phyloP scores from a whole-genome alignment of 1,284 basidiomycete genomes.

The Thecaphora frezii region DNA sequence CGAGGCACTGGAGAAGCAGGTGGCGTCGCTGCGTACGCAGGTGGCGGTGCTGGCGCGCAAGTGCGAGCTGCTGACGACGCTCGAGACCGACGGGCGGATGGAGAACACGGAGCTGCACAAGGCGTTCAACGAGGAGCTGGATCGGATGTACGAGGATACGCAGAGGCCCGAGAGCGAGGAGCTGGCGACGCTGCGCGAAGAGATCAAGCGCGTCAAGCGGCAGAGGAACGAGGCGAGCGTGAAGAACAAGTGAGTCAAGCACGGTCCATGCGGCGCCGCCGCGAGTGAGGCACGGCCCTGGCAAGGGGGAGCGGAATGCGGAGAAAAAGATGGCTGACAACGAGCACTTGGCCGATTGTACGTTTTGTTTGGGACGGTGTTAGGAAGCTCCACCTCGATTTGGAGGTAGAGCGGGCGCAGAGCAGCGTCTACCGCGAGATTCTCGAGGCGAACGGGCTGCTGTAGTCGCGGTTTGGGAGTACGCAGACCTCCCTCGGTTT shows the following conservation, averaged over 20 bases:
- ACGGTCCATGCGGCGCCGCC: too few relatives aligned
- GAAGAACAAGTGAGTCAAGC: conserved; percentile 27
- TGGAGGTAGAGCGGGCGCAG: conserved; percentile 19
- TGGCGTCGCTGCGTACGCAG: conserved; percentile 6
- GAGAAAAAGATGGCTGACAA: too few relatives aligned
- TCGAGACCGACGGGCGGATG: conserved; percentile 51
- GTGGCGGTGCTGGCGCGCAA: conserved; percentile 39
- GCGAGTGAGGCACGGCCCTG: too few relatives aligned
- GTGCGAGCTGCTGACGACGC: conserved; percentile 43
- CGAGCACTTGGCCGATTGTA: background rate
- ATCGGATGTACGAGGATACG: conserved; percentile 51
- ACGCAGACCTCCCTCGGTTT: too few relatives aligned
- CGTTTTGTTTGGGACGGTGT: background rate
- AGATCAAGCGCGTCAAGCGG: conserved; percentile 37
- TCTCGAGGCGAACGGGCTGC: conserved; percentile 19
- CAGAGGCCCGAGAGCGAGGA: conserved; percentile 46
- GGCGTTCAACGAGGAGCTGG: conserved; percentile 57
- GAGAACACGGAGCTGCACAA: conserved; percentile 57
- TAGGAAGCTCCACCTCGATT: conserved; percentile 23
- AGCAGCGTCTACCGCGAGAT: conserved; percentile 12
- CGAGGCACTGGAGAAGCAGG: background rate
- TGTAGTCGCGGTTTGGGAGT: too few relatives aligned
- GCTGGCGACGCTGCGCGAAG: conserved; percentile 29
- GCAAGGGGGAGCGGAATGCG: too few relatives aligned
- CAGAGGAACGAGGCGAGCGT: conserved; percentile 31